Evolutionary conservation across 2,329 filamentous ascomycete species (phyloP), one percentile per base, ranked within the genome.

Genomic region (Zelopaecilomyces penicillatus): DNA sequence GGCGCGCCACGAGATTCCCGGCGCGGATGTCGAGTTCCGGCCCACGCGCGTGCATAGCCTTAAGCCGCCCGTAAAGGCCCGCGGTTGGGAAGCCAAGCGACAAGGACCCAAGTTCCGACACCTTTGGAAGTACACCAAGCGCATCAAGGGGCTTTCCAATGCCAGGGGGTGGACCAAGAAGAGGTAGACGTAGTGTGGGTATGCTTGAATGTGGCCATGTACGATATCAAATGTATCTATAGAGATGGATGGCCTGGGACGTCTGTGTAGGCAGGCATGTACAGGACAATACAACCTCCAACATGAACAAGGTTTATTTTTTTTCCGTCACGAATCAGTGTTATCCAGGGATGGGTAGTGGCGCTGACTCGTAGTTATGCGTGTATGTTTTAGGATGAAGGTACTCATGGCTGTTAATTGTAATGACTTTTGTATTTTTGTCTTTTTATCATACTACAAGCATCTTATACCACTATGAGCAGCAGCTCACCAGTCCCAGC

Each of bases 1-100:
- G 91, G 73, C 80, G 60, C 78, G 86, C 56, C 78, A 85, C 54
- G 80, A 78, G 48, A 73, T 94, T 50, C 75, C 80, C 29, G 88
- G 88, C 39, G 81, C 82, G 47, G 83, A 94, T 58, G 63, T 96
- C 51, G 87, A 96, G 69, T 87, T 95, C 65, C 87, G 86, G 70
- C 80, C 81, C 60, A 84, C 84, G 69, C 86, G 81, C 59, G 76
- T 91, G 49, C 77, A 85, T 69, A 77, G 76, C 55, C 66, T 82
- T 56, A 82, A 83, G 71, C 68, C 68, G 37, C 75, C 76, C 37
- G 71, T 74, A 67, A 79, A 76, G 69, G 65, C 73, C 6, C 74
- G 75, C 49, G 80, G 80, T 50, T 83, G 80, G 80, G 80, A 83
- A 55, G 80, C 78, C 56, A 81, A 78, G 72, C 70, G 75, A 57